Percentiles rank a stretch among this genome's conserved stretches.
phyloP scores from a whole-genome alignment of 2,329 filamentous ascomycete genomes.

The Pseudovirgaria hyperparasitica region DNA sequence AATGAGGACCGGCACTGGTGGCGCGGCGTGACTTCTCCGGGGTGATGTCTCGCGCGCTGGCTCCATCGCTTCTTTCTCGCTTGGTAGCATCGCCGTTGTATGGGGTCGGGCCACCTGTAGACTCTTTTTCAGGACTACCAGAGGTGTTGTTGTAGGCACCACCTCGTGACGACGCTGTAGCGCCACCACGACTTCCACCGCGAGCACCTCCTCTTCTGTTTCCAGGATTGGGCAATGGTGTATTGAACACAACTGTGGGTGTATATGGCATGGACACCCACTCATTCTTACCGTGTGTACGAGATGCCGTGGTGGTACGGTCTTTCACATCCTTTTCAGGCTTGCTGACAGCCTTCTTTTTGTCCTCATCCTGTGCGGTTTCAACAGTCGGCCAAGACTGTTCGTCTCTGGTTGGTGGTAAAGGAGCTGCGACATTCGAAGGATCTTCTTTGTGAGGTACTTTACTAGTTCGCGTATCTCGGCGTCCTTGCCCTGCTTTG shows the following conservation, averaged over 20 bases:
- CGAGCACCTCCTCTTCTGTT: slow-evolving; percentile 26
- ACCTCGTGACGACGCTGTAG: slow-evolving; percentile 41
- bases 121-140: slow-evolving; percentile 24
- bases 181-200: slow-evolving; percentile 41
- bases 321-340: slow-evolving; percentile 52
- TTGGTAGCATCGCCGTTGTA: slow-evolving; percentile 20
- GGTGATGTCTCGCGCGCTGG: slow-evolving; percentile 14
- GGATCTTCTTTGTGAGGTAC: slow-evolving; percentile 12
- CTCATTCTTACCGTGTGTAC: slow-evolving; percentile 54
- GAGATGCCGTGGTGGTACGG: slow-evolving; percentile 33
- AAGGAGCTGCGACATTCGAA: slow-evolving; percentile 20
- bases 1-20: slow-evolving; percentile 17
- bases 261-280: slow-evolving; percentile 79
- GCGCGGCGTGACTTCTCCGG: slow-evolving; percentile 21
- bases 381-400: slow-evolving; percentile 86
- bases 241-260: slow-evolving; percentile 76
- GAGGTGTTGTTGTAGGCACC: slow-evolving; percentile 27
- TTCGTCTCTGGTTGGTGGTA: slow-evolving; percentile 63
- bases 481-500: slow-evolving; percentile 11
- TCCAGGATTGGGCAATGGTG: slow-evolving; percentile 50
- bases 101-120: slow-evolving; percentile 9
- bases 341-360: slow-evolving; percentile 58
- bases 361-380: slow-evolving; percentile 60
- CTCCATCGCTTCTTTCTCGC: slow-evolving; percentile 17
- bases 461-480: slow-evolving; percentile 13